Evolutionary conservation across 1,284 basidiomycete genomes (phyloP).

Genomic region (Apiotrichum veenhuisii): DNA sequence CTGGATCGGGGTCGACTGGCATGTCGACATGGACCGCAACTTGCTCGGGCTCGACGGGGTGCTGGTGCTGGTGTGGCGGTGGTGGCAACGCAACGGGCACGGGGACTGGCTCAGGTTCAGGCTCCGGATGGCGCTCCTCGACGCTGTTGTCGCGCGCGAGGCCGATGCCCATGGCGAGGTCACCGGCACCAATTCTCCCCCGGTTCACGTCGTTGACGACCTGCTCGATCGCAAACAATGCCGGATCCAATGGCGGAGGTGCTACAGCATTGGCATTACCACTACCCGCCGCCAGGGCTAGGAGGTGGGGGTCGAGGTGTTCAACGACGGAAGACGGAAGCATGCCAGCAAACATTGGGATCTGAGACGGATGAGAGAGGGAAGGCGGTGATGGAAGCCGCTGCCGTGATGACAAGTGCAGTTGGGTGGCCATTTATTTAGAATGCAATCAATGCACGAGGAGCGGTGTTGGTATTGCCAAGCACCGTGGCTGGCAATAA

Average conservation of each 20-base stretch:
- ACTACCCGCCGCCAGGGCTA: constrained; percentile 4
- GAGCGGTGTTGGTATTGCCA: no score
- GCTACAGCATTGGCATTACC: no score
- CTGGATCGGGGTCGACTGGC: neutral
- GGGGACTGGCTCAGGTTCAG: neutral
- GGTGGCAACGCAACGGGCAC: neutral
- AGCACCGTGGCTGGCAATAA: no score
- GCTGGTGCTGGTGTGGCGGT: neutral
- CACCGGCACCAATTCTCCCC: constrained; percentile 24
- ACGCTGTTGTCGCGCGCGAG: neutral
- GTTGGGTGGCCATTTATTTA: neutral
- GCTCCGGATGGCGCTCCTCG: neutral
- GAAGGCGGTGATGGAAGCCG: constrained; percentile 1
- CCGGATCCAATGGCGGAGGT: constrained; percentile 29
- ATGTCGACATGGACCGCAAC: neutral
- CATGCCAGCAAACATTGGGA: neutral
- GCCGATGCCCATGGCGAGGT: neutral
- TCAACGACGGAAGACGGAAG: neutral
- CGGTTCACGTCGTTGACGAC: constrained; percentile 36
- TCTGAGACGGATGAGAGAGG: neutral
- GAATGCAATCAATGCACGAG: no score
- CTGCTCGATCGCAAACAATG: constrained; percentile 34
- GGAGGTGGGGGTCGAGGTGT: constrained; percentile 12
- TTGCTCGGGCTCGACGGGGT: neutral
- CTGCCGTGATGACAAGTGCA: constrained; percentile 1